These are phyloP conservation scores for Sanghuangporus baumii DNA, from an alignment of 1,284 basidiomycete genomes.

Conservation along the genomic window DNA sequence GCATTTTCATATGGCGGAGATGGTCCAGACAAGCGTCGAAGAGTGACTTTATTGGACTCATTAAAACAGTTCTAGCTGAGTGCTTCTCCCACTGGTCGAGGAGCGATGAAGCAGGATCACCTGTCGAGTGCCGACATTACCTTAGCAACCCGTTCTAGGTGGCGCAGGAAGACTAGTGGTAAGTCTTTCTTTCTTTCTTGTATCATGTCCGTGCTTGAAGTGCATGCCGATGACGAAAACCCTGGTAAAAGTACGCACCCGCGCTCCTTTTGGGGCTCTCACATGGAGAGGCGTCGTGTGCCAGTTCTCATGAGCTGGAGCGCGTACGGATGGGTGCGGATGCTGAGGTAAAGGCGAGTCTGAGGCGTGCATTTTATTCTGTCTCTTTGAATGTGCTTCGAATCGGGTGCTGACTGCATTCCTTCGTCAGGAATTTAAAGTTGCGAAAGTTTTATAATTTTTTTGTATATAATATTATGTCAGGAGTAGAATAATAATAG, in stretches of 20 bases:
- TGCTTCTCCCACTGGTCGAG: constrained; percentile 83
- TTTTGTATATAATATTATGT: background rate
- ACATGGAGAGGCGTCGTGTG: constrained; percentile 15
- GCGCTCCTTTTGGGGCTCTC: constrained; percentile 32
- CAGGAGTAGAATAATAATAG: background rate
- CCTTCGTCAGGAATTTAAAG: background rate
- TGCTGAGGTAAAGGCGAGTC: constrained; percentile 84
- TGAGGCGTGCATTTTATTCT: constrained; percentile 41
- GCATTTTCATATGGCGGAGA: constrained; percentile 45
- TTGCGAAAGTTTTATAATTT: background rate
- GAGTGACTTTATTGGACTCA: constrained; percentile 45
- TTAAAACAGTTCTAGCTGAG: constrained; percentile 90
- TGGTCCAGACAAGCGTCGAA: constrained; percentile 87
- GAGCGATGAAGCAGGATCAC: constrained; percentile 83
- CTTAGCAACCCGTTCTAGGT: background rate
- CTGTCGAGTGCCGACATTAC: constrained; percentile 69
- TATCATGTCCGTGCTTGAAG: constrained; percentile 6
- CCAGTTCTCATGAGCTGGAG: constrained; percentile 26
- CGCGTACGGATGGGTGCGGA: constrained; percentile 49
- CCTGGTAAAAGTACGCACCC: constrained; percentile 84
- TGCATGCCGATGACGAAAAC: constrained; percentile 61
- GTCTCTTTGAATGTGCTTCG: background rate
- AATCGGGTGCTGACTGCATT: background rate
- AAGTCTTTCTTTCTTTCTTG: constrained; percentile 17
- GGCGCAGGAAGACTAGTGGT: constrained; percentile 12